Conservation (phyloP, 805 yeast genomes). For the Barnettozyma wickerhamii region DNA sequence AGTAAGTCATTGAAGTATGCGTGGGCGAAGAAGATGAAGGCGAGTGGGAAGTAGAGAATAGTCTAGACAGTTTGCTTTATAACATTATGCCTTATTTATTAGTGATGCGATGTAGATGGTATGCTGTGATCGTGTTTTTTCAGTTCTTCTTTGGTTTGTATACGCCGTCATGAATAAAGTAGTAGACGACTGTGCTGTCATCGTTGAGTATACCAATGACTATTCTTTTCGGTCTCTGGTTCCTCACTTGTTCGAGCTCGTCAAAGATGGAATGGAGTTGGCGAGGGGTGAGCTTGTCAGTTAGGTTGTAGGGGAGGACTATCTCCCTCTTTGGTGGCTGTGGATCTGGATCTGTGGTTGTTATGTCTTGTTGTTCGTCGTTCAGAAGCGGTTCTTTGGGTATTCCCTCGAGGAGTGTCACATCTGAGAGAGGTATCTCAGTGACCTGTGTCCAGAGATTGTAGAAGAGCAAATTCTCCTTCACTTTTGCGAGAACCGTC, state of each 20-base stretch:
- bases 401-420: conserved; percentile 13
- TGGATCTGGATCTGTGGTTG: conserved; percentile 5
- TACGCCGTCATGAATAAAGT: conserved; percentile 61
- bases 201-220: conserved; percentile 53
- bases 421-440: conserved; percentile 10
- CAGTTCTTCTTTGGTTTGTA: conserved; percentile 57
- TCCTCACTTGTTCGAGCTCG: conserved; percentile 14
- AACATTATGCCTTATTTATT: neutral
- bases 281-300: conserved; percentile 31
- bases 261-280: conserved; percentile 39
- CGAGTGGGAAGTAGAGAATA: conserved; percentile 23
- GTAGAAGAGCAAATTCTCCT: conserved; percentile 19
- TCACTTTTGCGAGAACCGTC: conserved; percentile 12
- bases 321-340: conserved; percentile 5
- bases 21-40: conserved; percentile 55
- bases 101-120: no score
- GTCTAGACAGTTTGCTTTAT: no score
- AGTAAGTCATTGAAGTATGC: conserved; percentile 69
- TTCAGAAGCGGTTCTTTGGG: conserved; percentile 22
- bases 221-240: conserved; percentile 38
- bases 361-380: conserved; percentile 8
- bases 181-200: conserved; percentile 71
- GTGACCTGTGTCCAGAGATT: conserved; percentile 22
- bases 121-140: conserved; percentile 5
- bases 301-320: conserved; percentile 34